phyloP scores from a whole-genome alignment of 164 flowering plant species.

The Echeveria elegans region DNA sequence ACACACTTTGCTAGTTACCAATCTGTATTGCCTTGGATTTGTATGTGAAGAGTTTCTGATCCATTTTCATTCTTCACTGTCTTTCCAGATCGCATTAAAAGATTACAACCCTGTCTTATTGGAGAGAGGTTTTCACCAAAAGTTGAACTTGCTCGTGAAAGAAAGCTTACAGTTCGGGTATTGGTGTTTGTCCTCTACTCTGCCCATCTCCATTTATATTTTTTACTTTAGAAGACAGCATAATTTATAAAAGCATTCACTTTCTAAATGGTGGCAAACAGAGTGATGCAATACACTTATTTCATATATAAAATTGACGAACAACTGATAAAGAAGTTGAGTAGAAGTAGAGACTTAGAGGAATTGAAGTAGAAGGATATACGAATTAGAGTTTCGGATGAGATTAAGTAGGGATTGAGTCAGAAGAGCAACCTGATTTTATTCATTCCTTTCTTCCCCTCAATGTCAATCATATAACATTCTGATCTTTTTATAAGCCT shows the following conservation, averaged over 20 bases:
- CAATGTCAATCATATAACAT: too few species aligned
- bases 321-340: too few species aligned
- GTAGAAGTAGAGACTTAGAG: too few species aligned
- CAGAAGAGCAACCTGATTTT: too few species aligned
- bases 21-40: not conserved
- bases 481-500: too few species aligned
- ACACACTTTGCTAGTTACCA: not conserved
- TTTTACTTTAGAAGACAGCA: not conserved
- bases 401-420: too few species aligned
- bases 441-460: too few species aligned
- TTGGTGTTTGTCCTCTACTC: not conserved
- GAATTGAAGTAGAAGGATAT: too few species aligned
- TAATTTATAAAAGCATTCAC: not conserved
- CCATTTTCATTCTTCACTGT: slow-evolving; percentile 7
- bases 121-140: slow-evolving; percentile 72
- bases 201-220: not conserved
- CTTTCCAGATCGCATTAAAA: slow-evolving; percentile 47
- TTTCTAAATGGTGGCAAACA: not conserved
- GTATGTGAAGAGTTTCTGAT: not conserved
- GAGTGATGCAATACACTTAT: not conserved
- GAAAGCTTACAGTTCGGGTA: slow-evolving; percentile 75
- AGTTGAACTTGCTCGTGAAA: slow-evolving; percentile 56
- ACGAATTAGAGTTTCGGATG: too few species aligned
- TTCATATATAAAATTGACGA: too few species aligned
- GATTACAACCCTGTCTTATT: slow-evolving; percentile 69